Conservation (phyloP, 106 monocot genomes). For the Vanilla planifolia region DNA sequence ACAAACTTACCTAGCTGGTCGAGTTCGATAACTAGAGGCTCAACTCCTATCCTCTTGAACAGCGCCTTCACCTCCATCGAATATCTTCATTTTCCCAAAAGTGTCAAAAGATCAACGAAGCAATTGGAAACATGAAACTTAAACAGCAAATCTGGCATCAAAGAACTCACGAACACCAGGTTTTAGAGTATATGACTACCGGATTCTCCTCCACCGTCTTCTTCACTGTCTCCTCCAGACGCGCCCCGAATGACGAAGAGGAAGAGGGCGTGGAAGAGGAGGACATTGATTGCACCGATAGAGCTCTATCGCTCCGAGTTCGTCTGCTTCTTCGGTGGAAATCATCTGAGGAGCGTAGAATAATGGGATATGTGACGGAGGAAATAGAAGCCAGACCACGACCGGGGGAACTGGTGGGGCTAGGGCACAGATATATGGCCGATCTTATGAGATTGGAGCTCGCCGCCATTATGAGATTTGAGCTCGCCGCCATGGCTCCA, state of each 20-base stretch:
- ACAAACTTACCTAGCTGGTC: conserved; percentile 61
- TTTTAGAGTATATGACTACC: conserved; percentile 93
- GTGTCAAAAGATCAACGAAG: neutral
- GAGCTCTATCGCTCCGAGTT: too few relatives aligned
- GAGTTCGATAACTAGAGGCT: conserved; percentile 83
- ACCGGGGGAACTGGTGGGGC: neutral
- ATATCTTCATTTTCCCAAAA: conserved; percentile 34
- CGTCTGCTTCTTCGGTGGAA: neutral
- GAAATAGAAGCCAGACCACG: neutral
- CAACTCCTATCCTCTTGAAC: conserved; percentile 78
- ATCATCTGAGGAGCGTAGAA: neutral
- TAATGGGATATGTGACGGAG: neutral
- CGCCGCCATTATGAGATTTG: conserved; percentile 4
- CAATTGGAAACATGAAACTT: neutral
- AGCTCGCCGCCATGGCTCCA: conserved; percentile 9
- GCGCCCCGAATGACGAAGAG: conserved; percentile 51
- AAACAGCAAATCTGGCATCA: neutral
- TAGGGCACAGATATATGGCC: neutral
- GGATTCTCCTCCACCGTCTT: conserved; percentile 74
- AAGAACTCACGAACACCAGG: conserved; percentile 92
- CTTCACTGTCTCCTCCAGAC: conserved; percentile 78
- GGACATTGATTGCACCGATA: conserved; percentile 36
- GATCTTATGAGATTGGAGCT: neutral
- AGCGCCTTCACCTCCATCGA: conserved; percentile 89
- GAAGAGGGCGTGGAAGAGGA: conserved; percentile 32